A percentile compares a stretch with the other conserved stretches of the same genome.
Evolutionary conservation across 2,329 filamentous ascomycete species (phyloP).

Genomic region (Phaeosphaeria sp.): DNA sequence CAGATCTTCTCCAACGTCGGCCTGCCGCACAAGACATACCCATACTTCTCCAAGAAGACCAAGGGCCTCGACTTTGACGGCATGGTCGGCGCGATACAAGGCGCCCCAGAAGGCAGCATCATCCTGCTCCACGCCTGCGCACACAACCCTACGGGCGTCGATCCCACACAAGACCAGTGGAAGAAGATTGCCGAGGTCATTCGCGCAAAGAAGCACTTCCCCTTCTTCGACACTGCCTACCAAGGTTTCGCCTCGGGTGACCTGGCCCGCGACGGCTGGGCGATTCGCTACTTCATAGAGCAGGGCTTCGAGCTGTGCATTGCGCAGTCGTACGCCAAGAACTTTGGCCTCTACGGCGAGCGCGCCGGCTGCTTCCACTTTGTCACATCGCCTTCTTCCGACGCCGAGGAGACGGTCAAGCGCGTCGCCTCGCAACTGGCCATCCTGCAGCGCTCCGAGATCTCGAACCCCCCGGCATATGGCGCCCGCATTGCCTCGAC

Average conservation of each 20-base stretch:
- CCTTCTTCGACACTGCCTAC: slow-evolving; percentile 98
- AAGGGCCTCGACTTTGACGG: slow-evolving; percentile 91
- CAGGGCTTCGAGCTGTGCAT: slow-evolving; percentile 76
- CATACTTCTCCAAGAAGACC: slow-evolving; percentile 89
- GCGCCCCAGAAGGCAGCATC: slow-evolving; percentile 78
- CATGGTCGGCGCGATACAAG: slow-evolving; percentile 74
- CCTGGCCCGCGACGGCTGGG: slow-evolving; percentile 82
- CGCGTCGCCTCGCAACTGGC: slow-evolving; percentile 87
- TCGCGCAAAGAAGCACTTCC: slow-evolving; percentile 82
- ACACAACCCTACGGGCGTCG: slow-evolving; percentile 97
- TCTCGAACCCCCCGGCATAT: slow-evolving; percentile 95
- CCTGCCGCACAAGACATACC: slow-evolving; percentile 80
- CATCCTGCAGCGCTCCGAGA: slow-evolving; percentile 94
- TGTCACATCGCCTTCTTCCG: slow-evolving; percentile 74
- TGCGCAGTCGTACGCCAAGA: slow-evolving; percentile 62
- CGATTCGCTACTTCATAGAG: slow-evolving; percentile 92
- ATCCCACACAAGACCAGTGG: slow-evolving; percentile 94
- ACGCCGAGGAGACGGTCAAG: slow-evolving; percentile 65
- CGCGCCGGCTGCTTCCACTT: slow-evolving; percentile 96
- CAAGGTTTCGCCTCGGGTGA: slow-evolving; percentile 97
- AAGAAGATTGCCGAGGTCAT: slow-evolving; percentile 83
- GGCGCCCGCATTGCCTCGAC: slow-evolving; percentile 86
- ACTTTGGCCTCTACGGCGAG: slow-evolving; percentile 88
- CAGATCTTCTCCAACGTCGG: slow-evolving; percentile 96
- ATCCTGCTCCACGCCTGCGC: slow-evolving; percentile 94